Evolutionary conservation across 1,284 basidiomycete genomes (phyloP).

Genomic region (Sparassis latifolia): DNA sequence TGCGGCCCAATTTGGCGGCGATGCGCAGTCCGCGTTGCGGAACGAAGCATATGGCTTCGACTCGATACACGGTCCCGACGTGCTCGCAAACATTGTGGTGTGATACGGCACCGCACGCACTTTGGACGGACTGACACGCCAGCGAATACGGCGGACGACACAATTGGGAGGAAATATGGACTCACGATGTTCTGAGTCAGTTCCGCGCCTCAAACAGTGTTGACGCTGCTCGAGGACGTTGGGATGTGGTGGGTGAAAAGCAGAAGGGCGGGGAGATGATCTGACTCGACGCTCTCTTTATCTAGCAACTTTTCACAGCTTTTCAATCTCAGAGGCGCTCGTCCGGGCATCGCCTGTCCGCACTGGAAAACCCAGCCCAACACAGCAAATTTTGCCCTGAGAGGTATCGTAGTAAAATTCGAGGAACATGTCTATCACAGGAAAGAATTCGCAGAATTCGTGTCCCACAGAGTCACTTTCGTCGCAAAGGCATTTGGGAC

Average conservation of each 20-base stretch:
- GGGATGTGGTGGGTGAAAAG: constrained; percentile 16
- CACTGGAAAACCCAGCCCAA: too few species aligned
- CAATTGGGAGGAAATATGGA: constrained; percentile 11
- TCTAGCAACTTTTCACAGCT: constrained; percentile 29
- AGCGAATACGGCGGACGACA: constrained; percentile 18
- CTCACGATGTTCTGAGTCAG: constrained; percentile 23
- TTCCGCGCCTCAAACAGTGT: constrained; percentile 17
- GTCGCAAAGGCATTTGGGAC: too few species aligned
- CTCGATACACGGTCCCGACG: constrained; percentile 15
- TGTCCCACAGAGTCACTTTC: too few species aligned
- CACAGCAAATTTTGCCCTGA: too few species aligned
- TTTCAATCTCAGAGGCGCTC: constrained; percentile 39
- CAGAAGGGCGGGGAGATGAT: constrained; percentile 10
- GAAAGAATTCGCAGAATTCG: too few species aligned
- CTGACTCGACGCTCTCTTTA: constrained; percentile 35
- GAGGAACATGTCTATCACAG: too few species aligned
- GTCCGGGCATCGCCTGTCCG: neutral
- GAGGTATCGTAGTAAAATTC: too few species aligned
- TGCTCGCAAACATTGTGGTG: constrained; percentile 7
- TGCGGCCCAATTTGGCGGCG: constrained; percentile 13
- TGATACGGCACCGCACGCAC: constrained; percentile 3
- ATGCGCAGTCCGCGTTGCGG: constrained; percentile 16
- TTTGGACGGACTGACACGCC: constrained; percentile 13
- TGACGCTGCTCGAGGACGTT: constrained; percentile 19
- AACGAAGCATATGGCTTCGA: constrained; percentile 13